phyloP scores from a whole-genome alignment of 2,329 filamentous ascomycete species.

The Monosporascus cannonballus region DNA sequence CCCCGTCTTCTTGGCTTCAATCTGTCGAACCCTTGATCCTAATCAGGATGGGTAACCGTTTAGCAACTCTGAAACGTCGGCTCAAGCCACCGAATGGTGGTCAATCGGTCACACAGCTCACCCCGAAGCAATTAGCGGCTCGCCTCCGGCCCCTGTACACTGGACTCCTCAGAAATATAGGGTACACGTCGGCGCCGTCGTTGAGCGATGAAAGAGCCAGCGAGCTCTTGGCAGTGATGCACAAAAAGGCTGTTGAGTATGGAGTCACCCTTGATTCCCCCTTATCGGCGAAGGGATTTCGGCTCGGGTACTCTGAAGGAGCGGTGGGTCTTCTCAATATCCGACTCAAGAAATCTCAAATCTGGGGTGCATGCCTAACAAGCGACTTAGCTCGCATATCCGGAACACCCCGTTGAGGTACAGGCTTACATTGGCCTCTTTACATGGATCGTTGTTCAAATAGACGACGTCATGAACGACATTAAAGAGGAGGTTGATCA shows the following conservation, averaged over 20 bases:
- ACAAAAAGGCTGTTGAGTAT: constrained; percentile 11
- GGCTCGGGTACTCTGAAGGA: constrained; percentile 11
- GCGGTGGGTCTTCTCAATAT: constrained; percentile 4
- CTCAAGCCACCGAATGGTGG: neutral
- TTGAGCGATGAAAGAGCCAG: constrained; percentile 25
- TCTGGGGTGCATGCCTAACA: neutral
- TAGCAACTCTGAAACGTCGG: neutral
- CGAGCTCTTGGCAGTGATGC: constrained; percentile 19
- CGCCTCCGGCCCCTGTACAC: neutral
- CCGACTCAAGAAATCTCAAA: neutral
- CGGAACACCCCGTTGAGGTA: constrained; percentile 9
- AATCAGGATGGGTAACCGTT: neutral
- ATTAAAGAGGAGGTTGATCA: constrained; percentile 10
- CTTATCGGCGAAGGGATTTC: constrained; percentile 13
- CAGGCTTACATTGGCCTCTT: constrained; percentile 16
- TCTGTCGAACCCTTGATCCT: neutral
- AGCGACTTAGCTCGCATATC: constrained; percentile 12
- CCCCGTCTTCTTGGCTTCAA: neutral
- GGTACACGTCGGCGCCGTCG: constrained; percentile 14
- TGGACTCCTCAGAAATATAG: neutral
- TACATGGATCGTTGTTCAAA: constrained; percentile 16
- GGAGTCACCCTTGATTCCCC: constrained; percentile 12
- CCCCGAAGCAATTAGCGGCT: neutral
- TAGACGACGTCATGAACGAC: constrained; percentile 15
- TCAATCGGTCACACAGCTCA: neutral